Percentiles rank a stretch among this genome's conserved stretches.
Evolutionary conservation across 495 filamentous ascomycete genomes (phyloP).

Genomic region (Aspergillus taichungensis): DNA sequence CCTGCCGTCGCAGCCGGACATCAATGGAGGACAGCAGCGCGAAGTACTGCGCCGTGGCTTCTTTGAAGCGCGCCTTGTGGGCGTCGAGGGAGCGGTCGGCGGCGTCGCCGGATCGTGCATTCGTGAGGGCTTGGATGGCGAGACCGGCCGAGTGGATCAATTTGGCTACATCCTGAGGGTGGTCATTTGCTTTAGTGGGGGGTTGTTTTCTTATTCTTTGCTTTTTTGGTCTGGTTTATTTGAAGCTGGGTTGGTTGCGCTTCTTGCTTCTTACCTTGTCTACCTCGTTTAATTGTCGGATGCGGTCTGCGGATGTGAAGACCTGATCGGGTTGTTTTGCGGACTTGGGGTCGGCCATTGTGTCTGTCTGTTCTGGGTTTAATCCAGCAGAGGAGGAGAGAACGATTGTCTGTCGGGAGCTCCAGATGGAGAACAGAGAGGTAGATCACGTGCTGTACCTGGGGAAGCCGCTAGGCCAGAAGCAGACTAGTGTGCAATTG

Average conservation of each 20-base stretch:
- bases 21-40: conserved; percentile 59
- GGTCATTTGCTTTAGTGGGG: not conserved
- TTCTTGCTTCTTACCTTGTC: conserved; percentile 47
- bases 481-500: not conserved
- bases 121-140: conserved; percentile 62
- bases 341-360: conserved; percentile 16
- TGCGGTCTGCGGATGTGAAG: conserved; percentile 60
- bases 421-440: too few species aligned
- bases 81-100: conserved; percentile 36
- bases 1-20: conserved; percentile 64
- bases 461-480: conserved; percentile 8
- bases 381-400: too few species aligned
- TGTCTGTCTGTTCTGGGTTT: not conserved
- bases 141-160: conserved; percentile 60
- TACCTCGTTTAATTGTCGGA: conserved; percentile 67
- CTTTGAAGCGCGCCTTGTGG: conserved; percentile 51
- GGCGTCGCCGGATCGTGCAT: conserved; percentile 28
- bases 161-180: conserved; percentile 41
- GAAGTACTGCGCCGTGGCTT: conserved; percentile 57
- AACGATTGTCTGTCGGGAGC: too few species aligned
- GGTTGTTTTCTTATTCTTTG: too few species aligned
- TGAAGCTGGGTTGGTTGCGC: not conserved
- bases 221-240: not conserved
- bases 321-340: conserved; percentile 11
- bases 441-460: conserved; percentile 15